A percentile compares a stretch with the other conserved stretches of the same genome.
These are phyloP conservation scores for Trametes coccinea DNA, from an alignment of 768 basidiomycete species.

Conservation along the genomic window DNA sequence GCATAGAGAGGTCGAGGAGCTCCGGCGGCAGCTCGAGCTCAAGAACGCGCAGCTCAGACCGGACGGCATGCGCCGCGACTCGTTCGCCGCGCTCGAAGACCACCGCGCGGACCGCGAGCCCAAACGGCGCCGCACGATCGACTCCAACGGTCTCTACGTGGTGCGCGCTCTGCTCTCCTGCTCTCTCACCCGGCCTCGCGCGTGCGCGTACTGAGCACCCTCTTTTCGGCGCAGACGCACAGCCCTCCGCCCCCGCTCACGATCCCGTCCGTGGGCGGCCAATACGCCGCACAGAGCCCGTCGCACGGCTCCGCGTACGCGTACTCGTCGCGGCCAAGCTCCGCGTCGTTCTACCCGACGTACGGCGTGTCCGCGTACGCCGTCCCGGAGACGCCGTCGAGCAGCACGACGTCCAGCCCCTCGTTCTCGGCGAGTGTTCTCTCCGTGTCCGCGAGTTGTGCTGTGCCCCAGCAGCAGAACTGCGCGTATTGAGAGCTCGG, in stretches of 20 bases:
- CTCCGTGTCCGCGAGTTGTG: conserved; percentile 38
- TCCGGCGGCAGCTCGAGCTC: conserved; percentile 59
- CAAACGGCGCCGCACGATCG: conserved; percentile 32
- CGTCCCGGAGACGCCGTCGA: conserved; percentile 70
- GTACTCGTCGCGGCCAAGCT: conserved; percentile 17
- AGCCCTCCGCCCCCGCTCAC: conserved; percentile 32
- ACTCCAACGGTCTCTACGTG: conserved; percentile 31
- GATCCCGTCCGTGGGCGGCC: conserved; percentile 25
- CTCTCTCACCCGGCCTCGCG: not conserved
- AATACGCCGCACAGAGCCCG: conserved; percentile 23
- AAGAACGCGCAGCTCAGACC: conserved; percentile 28
- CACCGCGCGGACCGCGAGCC: conserved; percentile 29
- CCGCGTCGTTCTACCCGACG: conserved; percentile 51
- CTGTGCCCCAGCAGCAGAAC: conserved; percentile 26
- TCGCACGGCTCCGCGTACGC: conserved; percentile 5
- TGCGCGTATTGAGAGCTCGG: conserved; percentile 40
- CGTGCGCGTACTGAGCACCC: not conserved
- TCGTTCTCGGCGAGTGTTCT: conserved; percentile 86
- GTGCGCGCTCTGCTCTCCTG: conserved; percentile 16
- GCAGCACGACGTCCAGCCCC: conserved; percentile 72
- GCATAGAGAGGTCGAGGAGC: conserved; percentile 70
- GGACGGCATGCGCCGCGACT: conserved; percentile 22
- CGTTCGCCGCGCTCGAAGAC: conserved; percentile 22
- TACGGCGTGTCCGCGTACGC: conserved; percentile 57
- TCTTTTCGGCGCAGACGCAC: conserved; percentile 22